phyloP scores from a whole-genome alignment of 768 basidiomycete species.

The Podaxis pistillaris region DNA sequence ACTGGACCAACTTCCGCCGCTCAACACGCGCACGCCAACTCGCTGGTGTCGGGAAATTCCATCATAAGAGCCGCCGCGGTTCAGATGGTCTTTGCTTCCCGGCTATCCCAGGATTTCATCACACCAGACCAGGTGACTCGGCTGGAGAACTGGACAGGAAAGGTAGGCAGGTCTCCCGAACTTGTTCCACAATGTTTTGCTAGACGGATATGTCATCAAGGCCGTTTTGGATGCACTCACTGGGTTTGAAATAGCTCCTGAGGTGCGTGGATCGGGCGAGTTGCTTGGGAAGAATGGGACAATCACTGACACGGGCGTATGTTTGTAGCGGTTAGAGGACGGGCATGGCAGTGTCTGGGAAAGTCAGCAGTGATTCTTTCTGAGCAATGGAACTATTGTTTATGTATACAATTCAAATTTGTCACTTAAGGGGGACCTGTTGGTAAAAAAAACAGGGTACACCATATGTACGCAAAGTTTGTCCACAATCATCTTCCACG shows the following conservation, averaged over 20 bases:
- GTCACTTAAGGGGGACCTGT: neutral
- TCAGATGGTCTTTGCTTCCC: slow-evolving; percentile 82
- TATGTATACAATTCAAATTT: neutral
- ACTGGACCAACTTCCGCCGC: slow-evolving; percentile 25
- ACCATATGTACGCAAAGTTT: neutral
- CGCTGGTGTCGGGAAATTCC: slow-evolving; percentile 15
- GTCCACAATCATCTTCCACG: neutral
- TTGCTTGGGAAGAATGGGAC: slow-evolving; percentile 17
- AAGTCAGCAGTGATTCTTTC: slow-evolving; percentile 19
- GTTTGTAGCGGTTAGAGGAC: slow-evolving; percentile 48
- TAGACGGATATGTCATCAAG: slow-evolving; percentile 19
- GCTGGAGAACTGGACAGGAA: slow-evolving; percentile 61
- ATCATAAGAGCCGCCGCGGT: slow-evolving; percentile 74
- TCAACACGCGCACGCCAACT: slow-evolving; percentile 24
- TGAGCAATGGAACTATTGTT: slow-evolving; percentile 8
- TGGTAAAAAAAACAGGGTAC: neutral
- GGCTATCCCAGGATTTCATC: slow-evolving; percentile 72
- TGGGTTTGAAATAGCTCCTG: slow-evolving; percentile 42
- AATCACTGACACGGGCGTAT: slow-evolving; percentile 14
- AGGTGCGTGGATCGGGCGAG: slow-evolving; percentile 39
- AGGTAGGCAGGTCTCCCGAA: slow-evolving; percentile 28
- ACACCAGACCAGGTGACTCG: slow-evolving; percentile 60
- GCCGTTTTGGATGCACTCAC: slow-evolving; percentile 59
- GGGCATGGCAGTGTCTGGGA: slow-evolving; percentile 61
- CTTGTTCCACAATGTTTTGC: slow-evolving; percentile 9